Percentiles rank a stretch among this genome's conserved stretches.
phyloP scores from a whole-genome alignment of 2,329 filamentous ascomycete genomes.

The Scedosporium aurantiacum region DNA sequence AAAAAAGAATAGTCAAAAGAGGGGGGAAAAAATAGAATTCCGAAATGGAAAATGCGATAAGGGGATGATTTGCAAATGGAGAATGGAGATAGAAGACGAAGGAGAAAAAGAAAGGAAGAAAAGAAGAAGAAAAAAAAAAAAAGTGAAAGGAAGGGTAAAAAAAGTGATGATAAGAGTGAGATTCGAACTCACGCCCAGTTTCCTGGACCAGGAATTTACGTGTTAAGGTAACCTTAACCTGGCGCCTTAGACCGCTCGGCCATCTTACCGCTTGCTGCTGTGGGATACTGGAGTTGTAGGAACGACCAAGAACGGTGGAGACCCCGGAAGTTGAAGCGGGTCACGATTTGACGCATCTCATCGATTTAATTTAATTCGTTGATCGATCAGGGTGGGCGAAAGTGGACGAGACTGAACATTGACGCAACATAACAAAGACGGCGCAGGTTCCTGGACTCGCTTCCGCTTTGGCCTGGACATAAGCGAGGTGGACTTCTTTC shows the following conservation, averaged over 20 bases:
- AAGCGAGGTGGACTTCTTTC: no score
- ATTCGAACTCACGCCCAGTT: constrained; percentile 2
- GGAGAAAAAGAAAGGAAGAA: background rate
- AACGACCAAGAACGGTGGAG: background rate
- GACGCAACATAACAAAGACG: no score
- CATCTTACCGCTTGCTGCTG: background rate
- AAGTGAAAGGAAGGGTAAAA: background rate
- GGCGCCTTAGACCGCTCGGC: constrained; percentile 1
- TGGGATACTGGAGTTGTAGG: background rate
- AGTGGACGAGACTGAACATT: no score
- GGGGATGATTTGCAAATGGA: no score
- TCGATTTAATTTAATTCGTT: no score
- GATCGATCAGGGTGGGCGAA: no score
- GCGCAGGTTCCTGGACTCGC: no score
- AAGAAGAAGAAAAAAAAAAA: background rate
- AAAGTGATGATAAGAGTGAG: background rate
- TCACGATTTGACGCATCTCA: no score
- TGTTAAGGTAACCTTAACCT: constrained; percentile 1
- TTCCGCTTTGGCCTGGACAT: no score
- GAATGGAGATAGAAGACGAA: background rate
- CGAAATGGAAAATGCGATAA: no score
- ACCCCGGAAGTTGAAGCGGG: background rate
- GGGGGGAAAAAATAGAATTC: no score
- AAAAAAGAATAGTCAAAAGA: no score
- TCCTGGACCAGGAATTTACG: constrained; percentile 1